Conservation (phyloP, 2,329 filamentous ascomycete species). For the Aspergillus spinulosporus region DNA sequence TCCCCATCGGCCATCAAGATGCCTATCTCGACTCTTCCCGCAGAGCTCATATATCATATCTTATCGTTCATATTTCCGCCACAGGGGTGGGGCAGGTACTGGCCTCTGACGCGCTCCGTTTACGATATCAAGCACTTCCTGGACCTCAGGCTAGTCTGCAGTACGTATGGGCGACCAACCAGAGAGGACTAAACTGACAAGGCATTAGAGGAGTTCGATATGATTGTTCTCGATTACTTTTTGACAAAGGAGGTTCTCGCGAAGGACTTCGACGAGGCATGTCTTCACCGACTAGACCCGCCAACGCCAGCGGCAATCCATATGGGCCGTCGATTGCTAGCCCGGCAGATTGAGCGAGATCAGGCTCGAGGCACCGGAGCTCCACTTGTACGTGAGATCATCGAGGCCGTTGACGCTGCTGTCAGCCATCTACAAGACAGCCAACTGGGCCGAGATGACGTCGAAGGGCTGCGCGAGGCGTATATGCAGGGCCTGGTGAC, state of each 20-base stretch:
- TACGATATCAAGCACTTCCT: slow-evolving; percentile 3
- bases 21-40: background rate
- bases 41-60: background rate
- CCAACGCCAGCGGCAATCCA: background rate
- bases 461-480: background rate
- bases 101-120: slow-evolving; percentile 1
- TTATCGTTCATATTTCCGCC: background rate
- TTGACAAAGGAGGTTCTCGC: background rate
- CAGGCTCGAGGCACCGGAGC: background rate
- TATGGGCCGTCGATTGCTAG: background rate
- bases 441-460: background rate
- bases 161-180: background rate
- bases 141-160: slow-evolving; percentile 2
- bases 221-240: slow-evolving; percentile 1
- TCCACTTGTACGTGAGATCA: background rate
- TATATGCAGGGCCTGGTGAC: background rate
- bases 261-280: background rate
- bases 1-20: background rate
- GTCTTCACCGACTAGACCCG: background rate
- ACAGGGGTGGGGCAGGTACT: slow-evolving; percentile 2
- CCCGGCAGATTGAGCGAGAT: background rate
- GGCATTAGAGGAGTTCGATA: background rate
- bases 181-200: background rate
- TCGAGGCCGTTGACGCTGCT: background rate
- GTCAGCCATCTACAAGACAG: background rate